These are phyloP conservation scores for Fragaria iinumae DNA, from an alignment of 306 rosid species.

Conservation along the genomic window DNA sequence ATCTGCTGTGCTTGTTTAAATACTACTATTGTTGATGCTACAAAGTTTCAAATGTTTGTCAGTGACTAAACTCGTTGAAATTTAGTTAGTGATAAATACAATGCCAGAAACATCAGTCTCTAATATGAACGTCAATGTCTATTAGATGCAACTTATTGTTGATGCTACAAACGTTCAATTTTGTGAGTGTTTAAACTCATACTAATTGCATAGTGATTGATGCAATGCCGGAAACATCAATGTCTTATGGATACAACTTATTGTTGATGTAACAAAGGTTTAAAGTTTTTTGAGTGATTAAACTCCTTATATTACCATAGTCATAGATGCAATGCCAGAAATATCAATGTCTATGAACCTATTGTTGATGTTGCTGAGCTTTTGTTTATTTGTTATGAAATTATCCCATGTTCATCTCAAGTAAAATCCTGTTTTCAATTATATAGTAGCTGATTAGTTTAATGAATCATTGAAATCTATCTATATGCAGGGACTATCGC, in stretches of 20 bases:
- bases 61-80: not conserved
- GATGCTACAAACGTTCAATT: not conserved
- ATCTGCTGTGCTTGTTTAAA: not conserved
- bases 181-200: not conserved
- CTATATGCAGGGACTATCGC: conserved; percentile 39
- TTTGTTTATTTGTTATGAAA: not conserved
- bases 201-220: not conserved
- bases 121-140: not conserved
- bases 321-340: not conserved
- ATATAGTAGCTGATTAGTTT: not conserved
- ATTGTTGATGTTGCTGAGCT: not conserved
- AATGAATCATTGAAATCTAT: not conserved
- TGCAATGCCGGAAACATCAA: not conserved
- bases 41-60: not conserved
- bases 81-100: not conserved
- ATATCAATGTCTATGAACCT: not conserved
- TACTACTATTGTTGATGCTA: not conserved
- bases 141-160: not conserved
- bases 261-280: not conserved
- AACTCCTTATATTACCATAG: not conserved
- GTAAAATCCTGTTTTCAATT: not conserved
- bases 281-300: not conserved
- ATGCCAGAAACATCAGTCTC: not conserved
- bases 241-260: not conserved
- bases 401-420: not conserved